Percentiles rank a stretch among this genome's conserved stretches.
phyloP scores from a whole-genome alignment of 1,284 basidiomycete species.

The Rhodotorula sp. region DNA sequence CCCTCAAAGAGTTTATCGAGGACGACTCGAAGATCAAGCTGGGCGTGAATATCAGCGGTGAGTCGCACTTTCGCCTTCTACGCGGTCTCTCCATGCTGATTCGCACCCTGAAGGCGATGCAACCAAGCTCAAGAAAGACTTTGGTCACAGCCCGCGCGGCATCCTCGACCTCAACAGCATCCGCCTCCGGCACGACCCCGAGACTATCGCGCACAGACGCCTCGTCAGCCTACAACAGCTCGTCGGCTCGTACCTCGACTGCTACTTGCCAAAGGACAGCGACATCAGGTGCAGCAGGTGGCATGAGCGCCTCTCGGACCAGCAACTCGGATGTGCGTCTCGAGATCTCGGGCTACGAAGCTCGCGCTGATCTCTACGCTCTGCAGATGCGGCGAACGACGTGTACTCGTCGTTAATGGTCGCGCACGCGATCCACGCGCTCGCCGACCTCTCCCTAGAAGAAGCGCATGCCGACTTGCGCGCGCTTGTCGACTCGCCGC shows the following conservation, averaged over 20 bases:
- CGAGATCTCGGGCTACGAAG: background rate
- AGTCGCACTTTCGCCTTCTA: conserved; percentile 3
- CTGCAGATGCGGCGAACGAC: conserved; percentile 51
- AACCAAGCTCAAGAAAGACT: conserved; percentile 49
- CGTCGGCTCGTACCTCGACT: conserved; percentile 44
- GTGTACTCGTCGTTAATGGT: conserved; percentile 48
- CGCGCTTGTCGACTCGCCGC: too few relatives aligned
- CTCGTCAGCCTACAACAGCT: conserved; percentile 49
- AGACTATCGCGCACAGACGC: conserved; percentile 31
- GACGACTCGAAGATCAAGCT: conserved; percentile 46
- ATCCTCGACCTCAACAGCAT: conserved; percentile 49
- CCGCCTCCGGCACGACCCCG: conserved; percentile 46
- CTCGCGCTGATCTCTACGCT: background rate
- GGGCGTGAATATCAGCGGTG: conserved; percentile 48
- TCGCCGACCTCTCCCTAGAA: background rate
- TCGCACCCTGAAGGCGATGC: conserved; percentile 44
- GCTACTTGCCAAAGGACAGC: conserved; percentile 46
- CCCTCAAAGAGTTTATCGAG: conserved; percentile 45
- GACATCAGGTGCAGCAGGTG: conserved; percentile 47
- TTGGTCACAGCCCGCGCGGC: conserved; percentile 31
- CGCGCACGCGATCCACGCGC: conserved; percentile 30
- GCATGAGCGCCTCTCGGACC: conserved; percentile 40
- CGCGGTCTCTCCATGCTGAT: background rate
- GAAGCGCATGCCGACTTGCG: too few relatives aligned
- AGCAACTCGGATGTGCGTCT: conserved; percentile 49